phyloP scores from a whole-genome alignment of 1,284 basidiomycete species.

The Pterulicium gracile region DNA sequence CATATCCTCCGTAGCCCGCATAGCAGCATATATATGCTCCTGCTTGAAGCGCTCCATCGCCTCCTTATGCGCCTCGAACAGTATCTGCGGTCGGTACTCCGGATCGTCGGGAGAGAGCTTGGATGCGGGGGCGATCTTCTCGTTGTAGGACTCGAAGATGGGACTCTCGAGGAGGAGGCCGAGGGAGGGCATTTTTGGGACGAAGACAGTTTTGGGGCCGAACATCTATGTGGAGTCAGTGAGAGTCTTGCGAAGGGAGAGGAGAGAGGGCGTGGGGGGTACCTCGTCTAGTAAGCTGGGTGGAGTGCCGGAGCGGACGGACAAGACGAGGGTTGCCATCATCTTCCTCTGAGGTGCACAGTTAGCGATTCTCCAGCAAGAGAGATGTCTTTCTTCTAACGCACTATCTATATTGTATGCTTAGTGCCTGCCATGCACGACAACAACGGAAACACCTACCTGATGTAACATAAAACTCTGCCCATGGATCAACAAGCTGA shows the following conservation, averaged over 20 bases:
- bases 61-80: conserved; percentile 56
- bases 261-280: conserved; percentile 5
- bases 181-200: conserved; percentile 95
- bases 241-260: conserved; percentile 1
- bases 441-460: conserved; percentile 25
- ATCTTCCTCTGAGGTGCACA: conserved; percentile 93
- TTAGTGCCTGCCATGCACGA: conserved; percentile 17
- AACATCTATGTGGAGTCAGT: conserved; percentile 36
- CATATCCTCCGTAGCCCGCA: conserved; percentile 76
- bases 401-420: conserved; percentile 24
- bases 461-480: conserved; percentile 99
- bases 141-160: conserved; percentile 76
- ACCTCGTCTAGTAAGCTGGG: conserved; percentile 65
- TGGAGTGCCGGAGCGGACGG: conserved; percentile 68
- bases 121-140: conserved; percentile 38
- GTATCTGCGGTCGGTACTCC: conserved; percentile 55
- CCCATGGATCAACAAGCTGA: conserved; percentile 88
- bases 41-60: conserved; percentile 76
- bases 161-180: conserved; percentile 93
- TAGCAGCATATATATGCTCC: conserved; percentile 72
- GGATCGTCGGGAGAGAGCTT: conserved; percentile 46
- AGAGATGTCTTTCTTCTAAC: conserved; percentile 6
- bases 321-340: conserved; percentile 82
- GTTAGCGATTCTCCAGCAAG: conserved; percentile 4
- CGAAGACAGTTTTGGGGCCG: conserved; percentile 68